phyloP scores from a whole-genome alignment of 1,139 yeast genomes.

The Debaryomyces subglobosus region DNA sequence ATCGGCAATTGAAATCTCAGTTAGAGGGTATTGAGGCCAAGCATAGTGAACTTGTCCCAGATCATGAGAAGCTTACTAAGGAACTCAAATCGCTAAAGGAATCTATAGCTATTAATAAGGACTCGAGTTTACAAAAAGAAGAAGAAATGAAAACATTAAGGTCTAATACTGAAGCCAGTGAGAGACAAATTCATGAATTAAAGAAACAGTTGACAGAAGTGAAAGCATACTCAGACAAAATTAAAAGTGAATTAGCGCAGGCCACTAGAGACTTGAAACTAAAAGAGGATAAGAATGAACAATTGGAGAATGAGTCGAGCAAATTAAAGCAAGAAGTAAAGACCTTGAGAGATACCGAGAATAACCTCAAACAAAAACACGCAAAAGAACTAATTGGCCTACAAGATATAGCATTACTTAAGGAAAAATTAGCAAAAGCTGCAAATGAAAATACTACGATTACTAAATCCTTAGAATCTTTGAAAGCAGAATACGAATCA shows the following conservation, averaged over 20 bases:
- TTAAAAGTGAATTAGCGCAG: constrained; percentile 5
- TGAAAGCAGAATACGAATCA: constrained; percentile 43
- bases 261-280: neutral
- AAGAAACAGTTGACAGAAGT: neutral
- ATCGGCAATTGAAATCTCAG: constrained; percentile 14
- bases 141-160: constrained; percentile 9
- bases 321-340: constrained; percentile 13
- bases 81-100: constrained; percentile 13
- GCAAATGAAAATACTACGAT: constrained; percentile 18
- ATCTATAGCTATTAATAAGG: neutral
- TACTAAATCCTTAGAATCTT: constrained; percentile 19
- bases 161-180: constrained; percentile 2
- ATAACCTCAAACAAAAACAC: constrained; percentile 7
- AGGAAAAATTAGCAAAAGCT: constrained; percentile 16
- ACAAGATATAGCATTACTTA: constrained; percentile 14
- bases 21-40: constrained; percentile 7
- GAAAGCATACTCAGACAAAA: neutral
- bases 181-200: constrained; percentile 8
- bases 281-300: neutral
- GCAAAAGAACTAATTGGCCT: constrained; percentile 7
- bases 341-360: neutral
- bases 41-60: constrained; percentile 8
- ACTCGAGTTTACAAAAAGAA: neutral
- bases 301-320: constrained; percentile 18
- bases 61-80: constrained; percentile 12